Conservation (phyloP, 2,329 filamentous ascomycete genomes). For the Phyllosticta citribraziliensis region DNA sequence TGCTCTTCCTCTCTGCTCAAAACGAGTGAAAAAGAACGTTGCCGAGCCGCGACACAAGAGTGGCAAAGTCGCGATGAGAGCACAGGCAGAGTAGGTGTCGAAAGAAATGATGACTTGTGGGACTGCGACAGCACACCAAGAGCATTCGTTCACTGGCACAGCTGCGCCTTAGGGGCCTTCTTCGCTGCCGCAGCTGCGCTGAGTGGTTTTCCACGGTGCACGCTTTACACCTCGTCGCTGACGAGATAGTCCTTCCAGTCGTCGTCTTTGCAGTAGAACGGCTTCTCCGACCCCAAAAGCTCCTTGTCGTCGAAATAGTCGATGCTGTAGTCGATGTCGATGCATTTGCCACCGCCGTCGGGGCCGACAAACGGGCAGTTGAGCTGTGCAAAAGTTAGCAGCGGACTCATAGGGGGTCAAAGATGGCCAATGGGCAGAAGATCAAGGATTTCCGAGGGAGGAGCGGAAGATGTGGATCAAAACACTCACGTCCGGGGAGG, state of each 20-base stretch:
- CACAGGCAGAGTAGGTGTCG: no score
- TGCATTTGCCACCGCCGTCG: constrained; percentile 20
- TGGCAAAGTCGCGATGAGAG: no score
- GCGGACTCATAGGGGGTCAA: background rate
- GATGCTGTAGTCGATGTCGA: constrained; percentile 17
- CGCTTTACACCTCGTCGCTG: background rate
- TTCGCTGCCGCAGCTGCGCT: no score
- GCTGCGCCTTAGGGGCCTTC: no score
- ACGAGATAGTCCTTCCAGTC: background rate
- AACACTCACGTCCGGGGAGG: constrained; percentile 16
- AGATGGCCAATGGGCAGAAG: background rate
- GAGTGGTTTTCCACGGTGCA: no score
- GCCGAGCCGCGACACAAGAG: no score
- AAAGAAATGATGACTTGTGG: no score
- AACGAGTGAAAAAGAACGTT: no score
- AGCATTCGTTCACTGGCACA: no score
- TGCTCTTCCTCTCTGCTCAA: no score
- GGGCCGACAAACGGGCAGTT: constrained; percentile 24
- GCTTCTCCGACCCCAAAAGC: background rate
- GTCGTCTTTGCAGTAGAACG: background rate
- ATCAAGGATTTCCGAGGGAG: background rate
- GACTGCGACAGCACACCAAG: no score
- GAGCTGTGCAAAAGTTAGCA: constrained; percentile 5
- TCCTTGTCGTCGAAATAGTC: constrained; percentile 19
- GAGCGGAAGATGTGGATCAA: no score